Evolutionary conservation across 805 yeast genomes (phyloP).

Genomic region (Saturnispora besseyi): DNA sequence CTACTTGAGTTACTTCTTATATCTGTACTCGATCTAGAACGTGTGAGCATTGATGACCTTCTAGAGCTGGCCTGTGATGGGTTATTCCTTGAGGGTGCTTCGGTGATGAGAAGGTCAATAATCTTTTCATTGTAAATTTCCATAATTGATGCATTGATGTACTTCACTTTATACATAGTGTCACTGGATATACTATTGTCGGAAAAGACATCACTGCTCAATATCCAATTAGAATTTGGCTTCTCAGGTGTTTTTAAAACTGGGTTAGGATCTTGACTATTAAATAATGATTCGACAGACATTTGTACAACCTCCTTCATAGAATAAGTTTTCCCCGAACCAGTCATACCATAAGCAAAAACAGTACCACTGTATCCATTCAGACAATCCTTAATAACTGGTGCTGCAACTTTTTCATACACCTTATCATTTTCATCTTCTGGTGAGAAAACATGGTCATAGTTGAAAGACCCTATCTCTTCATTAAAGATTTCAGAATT

Average conservation of each 20-base stretch:
- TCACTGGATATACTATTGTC: constrained; percentile 10
- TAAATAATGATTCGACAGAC: constrained; percentile 53
- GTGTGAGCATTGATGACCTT: neutral
- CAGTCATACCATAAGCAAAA: constrained; percentile 93
- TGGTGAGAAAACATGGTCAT: constrained; percentile 73
- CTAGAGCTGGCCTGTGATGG: neutral
- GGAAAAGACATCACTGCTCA: constrained; percentile 1
- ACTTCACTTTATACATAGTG: constrained; percentile 21
- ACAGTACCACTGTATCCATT: constrained; percentile 83
- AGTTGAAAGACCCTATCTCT: constrained; percentile 57
- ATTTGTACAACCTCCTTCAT: constrained; percentile 77
- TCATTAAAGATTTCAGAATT: constrained; percentile 37
- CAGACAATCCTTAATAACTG: constrained; percentile 43
- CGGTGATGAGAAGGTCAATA: constrained; percentile 57
- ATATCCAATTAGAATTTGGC: constrained; percentile 8
- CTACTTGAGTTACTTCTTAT: neutral
- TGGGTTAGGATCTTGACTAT: constrained; percentile 25
- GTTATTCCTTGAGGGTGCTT: constrained; percentile 6
- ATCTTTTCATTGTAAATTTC: constrained; percentile 86
- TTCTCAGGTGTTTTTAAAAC: neutral
- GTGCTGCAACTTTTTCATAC: constrained; percentile 47
- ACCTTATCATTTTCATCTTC: constrained; percentile 46
- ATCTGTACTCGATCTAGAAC: constrained; percentile 7
- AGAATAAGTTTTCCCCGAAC: constrained; percentile 82
- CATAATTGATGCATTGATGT: constrained; percentile 59